A percentile compares a stretch with the other conserved stretches of the same genome.
These are phyloP conservation scores for Naumovozyma castellii DNA, from an alignment of 805 yeast genomes.

Conservation along the genomic window DNA sequence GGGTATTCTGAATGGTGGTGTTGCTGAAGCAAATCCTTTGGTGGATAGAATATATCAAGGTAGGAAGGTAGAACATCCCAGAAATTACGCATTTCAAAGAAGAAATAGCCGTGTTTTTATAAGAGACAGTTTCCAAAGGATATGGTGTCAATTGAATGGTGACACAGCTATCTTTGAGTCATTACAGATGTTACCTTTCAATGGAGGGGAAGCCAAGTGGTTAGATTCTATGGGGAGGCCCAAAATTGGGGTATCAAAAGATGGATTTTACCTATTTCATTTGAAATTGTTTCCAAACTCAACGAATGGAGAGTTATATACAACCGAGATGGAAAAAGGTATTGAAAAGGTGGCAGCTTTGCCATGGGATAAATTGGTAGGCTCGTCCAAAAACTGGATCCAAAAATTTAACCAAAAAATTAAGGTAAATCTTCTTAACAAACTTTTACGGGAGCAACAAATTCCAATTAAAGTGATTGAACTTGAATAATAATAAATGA, in stretches of 20 bases:
- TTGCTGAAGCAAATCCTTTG: background rate
- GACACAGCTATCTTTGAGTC: conserved; percentile 13
- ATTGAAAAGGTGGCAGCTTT: conserved; percentile 14
- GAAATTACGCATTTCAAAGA: conserved; percentile 16
- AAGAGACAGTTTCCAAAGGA: conserved; percentile 8
- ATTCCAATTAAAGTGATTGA: conserved; percentile 4
- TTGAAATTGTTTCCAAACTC: conserved; percentile 17
- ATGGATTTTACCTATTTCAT: conserved; percentile 24
- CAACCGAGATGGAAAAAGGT: conserved; percentile 10
- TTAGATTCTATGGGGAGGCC: conserved; percentile 9
- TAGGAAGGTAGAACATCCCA: conserved; percentile 5
- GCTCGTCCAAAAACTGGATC: conserved; percentile 3
- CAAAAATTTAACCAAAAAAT: conserved; percentile 3
- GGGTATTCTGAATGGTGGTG: background rate
- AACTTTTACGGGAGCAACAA: conserved; percentile 1
- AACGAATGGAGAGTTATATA: conserved; percentile 9
- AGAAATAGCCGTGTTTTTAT: conserved; percentile 9
- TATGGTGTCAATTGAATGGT: conserved; percentile 17
- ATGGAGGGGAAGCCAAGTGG: background rate
- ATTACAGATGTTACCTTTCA: background rate
- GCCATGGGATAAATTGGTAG: conserved; percentile 13
- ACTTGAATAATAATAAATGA: background rate
- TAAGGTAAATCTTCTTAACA: conserved; percentile 1
- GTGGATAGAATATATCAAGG: background rate
- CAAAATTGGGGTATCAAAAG: conserved; percentile 21